Evolutionary conservation across 106 monocot genomes (phyloP).

Genomic region (Vanilla planifolia): DNA sequence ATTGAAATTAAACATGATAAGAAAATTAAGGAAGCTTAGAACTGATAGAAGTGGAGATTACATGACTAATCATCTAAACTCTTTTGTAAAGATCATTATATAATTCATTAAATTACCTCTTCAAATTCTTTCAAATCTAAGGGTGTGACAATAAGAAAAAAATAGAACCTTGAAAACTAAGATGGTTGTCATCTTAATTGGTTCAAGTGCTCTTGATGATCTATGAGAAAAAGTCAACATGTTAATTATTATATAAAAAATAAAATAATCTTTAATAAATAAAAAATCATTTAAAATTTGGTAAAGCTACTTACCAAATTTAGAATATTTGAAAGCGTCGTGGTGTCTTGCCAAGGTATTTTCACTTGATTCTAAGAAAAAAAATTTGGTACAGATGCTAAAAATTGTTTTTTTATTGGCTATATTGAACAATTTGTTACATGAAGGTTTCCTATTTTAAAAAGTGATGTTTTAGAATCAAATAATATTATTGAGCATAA

Average conservation of each 20-base stretch:
- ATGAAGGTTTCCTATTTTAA: neutral
- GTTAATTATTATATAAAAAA: neutral
- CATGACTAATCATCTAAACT: no score
- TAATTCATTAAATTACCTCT: neutral
- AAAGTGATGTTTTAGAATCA: neutral
- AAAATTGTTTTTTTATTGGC: neutral
- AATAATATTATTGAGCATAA: neutral
- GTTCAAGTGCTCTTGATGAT: neutral
- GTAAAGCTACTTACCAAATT: neutral
- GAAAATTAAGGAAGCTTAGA: slow-evolving; percentile 3
- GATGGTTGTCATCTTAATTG: neutral
- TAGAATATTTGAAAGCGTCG: neutral
- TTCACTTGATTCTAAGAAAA: neutral
- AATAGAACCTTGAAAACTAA: neutral
- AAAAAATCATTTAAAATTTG: neutral
- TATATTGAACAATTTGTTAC: neutral
- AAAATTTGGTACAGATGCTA: neutral
- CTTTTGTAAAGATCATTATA: neutral
- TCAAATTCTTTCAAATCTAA: neutral
- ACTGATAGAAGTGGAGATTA: neutral
- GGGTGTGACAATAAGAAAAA: neutral
- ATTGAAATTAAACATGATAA: neutral
- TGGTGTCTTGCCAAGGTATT: neutral
- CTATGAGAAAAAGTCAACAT: neutral
- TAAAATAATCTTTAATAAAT: neutral